phyloP scores from a whole-genome alignment of 352 stramenopile genomes.

The Pythium aphanidermatum region DNA sequence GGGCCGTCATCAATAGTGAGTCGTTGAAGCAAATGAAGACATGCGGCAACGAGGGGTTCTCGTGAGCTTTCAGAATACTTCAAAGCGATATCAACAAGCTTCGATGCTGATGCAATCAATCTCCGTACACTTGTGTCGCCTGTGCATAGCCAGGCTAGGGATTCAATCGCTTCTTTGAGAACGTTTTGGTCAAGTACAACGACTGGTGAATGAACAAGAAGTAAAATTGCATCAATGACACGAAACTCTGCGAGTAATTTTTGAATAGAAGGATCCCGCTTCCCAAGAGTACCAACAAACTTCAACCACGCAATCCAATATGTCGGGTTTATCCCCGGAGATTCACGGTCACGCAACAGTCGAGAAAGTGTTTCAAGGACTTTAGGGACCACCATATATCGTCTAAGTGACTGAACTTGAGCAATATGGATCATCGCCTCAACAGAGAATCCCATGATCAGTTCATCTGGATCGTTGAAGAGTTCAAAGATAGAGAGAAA shows the following conservation, averaged over 20 bases:
- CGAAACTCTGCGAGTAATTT: constrained; percentile 43
- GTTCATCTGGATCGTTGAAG: constrained; percentile 32
- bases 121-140: constrained; percentile 25
- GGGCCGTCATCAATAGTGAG: constrained; percentile 27
- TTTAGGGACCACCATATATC: constrained; percentile 29
- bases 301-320: constrained; percentile 35
- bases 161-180: constrained; percentile 37
- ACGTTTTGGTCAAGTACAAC: constrained; percentile 28
- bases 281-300: constrained; percentile 33
- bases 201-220: constrained; percentile 42
- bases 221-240: constrained; percentile 39
- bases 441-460: constrained; percentile 35
- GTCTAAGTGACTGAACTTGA: constrained; percentile 14
- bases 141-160: constrained; percentile 50
- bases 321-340: constrained; percentile 7
- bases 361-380: constrained; percentile 36
- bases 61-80: constrained; percentile 30
- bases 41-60: constrained; percentile 26
- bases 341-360: constrained; percentile 34
- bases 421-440: constrained; percentile 34
- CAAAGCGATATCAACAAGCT: constrained; percentile 45
- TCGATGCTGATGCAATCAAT: constrained; percentile 30
- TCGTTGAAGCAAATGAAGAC: constrained; percentile 52
- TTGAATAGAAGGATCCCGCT: constrained; percentile 43
- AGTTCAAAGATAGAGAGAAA: constrained; percentile 43